Evolutionary conservation across 2,329 filamentous ascomycete genomes (phyloP).

Genomic region (Decorospora gaudefroyi): DNA sequence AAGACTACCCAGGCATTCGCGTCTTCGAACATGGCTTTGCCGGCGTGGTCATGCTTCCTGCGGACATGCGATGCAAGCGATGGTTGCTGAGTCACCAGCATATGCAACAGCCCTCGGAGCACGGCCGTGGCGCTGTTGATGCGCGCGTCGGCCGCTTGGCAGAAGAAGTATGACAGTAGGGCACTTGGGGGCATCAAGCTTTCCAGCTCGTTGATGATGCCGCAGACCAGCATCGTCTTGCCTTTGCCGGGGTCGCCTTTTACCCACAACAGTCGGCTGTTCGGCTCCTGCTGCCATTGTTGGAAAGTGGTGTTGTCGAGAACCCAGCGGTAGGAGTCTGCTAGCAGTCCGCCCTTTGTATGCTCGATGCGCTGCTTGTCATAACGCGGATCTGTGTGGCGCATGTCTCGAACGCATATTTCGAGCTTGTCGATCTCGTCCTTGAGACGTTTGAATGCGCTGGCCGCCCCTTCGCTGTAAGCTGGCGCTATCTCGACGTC

Average conservation of each 20-base stretch:
- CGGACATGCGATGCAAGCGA: slow-evolving; percentile 12
- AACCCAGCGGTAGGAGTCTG: slow-evolving; percentile 12
- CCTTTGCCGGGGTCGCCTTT: slow-evolving; percentile 35
- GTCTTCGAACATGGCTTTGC: slow-evolving; percentile 11
- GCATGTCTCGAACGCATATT: not conserved
- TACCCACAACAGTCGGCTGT: slow-evolving; percentile 35
- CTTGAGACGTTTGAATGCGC: not conserved
- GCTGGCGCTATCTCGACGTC: not conserved
- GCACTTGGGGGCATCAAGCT: slow-evolving; percentile 6
- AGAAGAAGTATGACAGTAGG: slow-evolving; percentile 36
- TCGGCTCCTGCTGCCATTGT: slow-evolving; percentile 20
- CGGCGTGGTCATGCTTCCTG: slow-evolving; percentile 5
- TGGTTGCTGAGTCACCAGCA: slow-evolving; percentile 41
- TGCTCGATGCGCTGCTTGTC: not conserved
- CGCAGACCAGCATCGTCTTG: slow-evolving; percentile 47
- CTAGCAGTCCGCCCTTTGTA: slow-evolving; percentile 8
- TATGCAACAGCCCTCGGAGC: slow-evolving; percentile 52
- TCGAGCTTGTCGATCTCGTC: not conserved
- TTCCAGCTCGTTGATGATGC: slow-evolving; percentile 34
- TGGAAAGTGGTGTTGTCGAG: slow-evolving; percentile 22
- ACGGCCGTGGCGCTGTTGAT: slow-evolving; percentile 49
- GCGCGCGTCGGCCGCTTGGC: slow-evolving; percentile 47
- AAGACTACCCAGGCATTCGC: slow-evolving; percentile 17
- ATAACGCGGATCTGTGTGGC: not conserved
- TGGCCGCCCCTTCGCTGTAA: not conserved